Evolutionary conservation across 2,329 filamentous ascomycete genomes (phyloP), one percentile per base, ranked within the genome.

Genomic region (Sodiomyces alkalinus): DNA sequence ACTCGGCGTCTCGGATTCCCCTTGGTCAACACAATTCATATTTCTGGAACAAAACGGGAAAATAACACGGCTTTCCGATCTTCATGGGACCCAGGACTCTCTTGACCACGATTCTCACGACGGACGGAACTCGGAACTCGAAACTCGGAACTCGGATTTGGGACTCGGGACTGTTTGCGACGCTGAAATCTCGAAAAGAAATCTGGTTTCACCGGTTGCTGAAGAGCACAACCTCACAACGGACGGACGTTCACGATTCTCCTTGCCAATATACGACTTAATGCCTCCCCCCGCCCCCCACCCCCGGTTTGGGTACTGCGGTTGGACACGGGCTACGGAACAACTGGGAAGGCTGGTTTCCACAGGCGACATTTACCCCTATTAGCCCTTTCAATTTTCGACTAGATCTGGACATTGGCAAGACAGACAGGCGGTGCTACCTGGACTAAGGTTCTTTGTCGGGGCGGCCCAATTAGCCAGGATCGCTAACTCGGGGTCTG

Each of bases 1-100:
- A 34, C 32, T 38, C 32, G 42, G 43, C 42, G 43, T 45, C 40
- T 41, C 36, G 41, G 42, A 35, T 38, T 34, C 30, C 35, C 39
- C 38, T 40, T 39, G 36, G 29, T 40, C 38, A 17, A 26, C 32
- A 28, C 32, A 33, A 38, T 42, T 44, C 40, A 38, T 3, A 39
- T 41, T 43, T 41, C 37, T 42, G 39, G 38, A 40, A 36, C 36
- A 39, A 36, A 36, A 39, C 33, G 36, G 39, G 37, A 40, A 31
- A 17, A 10, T n/a, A n/a, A 10, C 14, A 30, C 30, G 31, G 35
- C 24, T 33, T 36, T 27, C 28, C n/a, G n/a, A n/a, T n/a, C n/a
- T n/a, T n/a, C n/a, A n/a, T n/a, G n/a, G n/a, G n/a, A n/a, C n/a
- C n/a, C n/a, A n/a, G n/a, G n/a, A n/a, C n/a, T n/a, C n/a, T n/a